A percentile compares a stretch with the other conserved stretches of the same genome.
phyloP scores from a whole-genome alignment of 169 alveolate genomes.

The Eimeria sp. region DNA sequence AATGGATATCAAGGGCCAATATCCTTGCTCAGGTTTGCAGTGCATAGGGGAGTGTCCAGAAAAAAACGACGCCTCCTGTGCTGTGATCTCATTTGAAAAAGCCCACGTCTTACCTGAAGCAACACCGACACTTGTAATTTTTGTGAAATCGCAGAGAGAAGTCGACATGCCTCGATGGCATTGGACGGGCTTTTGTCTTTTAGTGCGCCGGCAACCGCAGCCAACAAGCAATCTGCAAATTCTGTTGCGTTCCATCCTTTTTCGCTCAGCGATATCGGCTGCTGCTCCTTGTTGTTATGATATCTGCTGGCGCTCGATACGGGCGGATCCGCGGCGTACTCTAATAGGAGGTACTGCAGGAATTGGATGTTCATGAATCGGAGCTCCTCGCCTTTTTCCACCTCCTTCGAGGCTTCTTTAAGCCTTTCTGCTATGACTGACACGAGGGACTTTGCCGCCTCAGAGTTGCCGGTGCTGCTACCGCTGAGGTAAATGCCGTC shows the following conservation, averaged over 20 bases:
- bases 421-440: conserved; percentile 29
- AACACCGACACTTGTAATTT: conserved; percentile 17
- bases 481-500: not conserved
- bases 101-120: not conserved
- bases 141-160: conserved; percentile 33
- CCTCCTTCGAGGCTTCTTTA: not conserved
- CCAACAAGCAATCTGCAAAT: conserved; percentile 58
- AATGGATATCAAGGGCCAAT: not conserved
- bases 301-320: not conserved
- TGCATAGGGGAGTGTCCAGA: not conserved
- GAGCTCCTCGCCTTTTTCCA: conserved; percentile 65
- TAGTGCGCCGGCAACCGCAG: conserved; percentile 56
- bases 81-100: not conserved
- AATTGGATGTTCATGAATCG: not conserved
- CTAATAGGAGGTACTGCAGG: conserved; percentile 45
- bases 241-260: conserved; percentile 64
- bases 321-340: conserved; percentile 62
- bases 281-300: not conserved
- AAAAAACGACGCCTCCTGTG: not conserved
- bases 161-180: conserved; percentile 70
- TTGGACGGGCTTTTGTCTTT: conserved; percentile 68
- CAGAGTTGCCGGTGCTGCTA: conserved; percentile 5
- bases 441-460: conserved; percentile 14
- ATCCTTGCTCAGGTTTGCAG: not conserved
- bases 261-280: not conserved